Conservation (phyloP, 2,329 filamentous ascomycete genomes). For the Ceratocystis destructans region DNA sequence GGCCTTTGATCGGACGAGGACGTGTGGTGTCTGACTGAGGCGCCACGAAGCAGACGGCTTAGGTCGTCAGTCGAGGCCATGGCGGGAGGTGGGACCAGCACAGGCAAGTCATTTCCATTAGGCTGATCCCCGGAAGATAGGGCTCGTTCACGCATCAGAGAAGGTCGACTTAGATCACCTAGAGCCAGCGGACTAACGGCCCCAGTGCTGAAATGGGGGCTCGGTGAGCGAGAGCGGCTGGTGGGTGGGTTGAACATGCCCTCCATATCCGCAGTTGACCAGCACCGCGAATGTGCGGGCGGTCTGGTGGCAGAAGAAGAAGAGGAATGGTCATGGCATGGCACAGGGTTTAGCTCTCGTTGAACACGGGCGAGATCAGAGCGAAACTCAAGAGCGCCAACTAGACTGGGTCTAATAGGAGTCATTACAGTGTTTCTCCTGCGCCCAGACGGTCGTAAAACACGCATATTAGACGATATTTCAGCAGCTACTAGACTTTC, state of each 20-base stretch:
- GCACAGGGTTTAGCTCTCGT: conserved; percentile 28
- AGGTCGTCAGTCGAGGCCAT: conserved; percentile 10
- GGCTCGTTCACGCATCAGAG: conserved; percentile 27
- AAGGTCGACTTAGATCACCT: not conserved
- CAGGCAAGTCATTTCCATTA: not conserved
- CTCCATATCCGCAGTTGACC: conserved; percentile 14
- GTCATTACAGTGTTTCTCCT: conserved; percentile 56
- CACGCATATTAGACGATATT: conserved; percentile 83
- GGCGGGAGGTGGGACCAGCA: not conserved
- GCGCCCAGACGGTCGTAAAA: conserved; percentile 53
- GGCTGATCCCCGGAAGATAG: conserved; percentile 34
- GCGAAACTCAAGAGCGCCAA: conserved; percentile 86
- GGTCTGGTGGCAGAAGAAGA: conserved; percentile 15
- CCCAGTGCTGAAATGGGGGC: not conserved
- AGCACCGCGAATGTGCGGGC: conserved; percentile 7
- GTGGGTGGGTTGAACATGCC: conserved; percentile 8
- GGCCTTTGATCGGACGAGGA: conserved; percentile 7
- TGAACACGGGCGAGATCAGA: conserved; percentile 80
- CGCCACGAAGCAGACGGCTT: conserved; percentile 4
- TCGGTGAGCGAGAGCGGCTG: conserved; percentile 10
- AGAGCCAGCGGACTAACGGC: not conserved
- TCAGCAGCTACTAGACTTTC: conserved; percentile 62
- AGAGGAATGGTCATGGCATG: conserved; percentile 20
- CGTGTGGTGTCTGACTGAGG: not conserved
- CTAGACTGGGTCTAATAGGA: conserved; percentile 80